Conservation (phyloP, 169 alveolate species). For the Plasmodium coatneyi region DNA sequence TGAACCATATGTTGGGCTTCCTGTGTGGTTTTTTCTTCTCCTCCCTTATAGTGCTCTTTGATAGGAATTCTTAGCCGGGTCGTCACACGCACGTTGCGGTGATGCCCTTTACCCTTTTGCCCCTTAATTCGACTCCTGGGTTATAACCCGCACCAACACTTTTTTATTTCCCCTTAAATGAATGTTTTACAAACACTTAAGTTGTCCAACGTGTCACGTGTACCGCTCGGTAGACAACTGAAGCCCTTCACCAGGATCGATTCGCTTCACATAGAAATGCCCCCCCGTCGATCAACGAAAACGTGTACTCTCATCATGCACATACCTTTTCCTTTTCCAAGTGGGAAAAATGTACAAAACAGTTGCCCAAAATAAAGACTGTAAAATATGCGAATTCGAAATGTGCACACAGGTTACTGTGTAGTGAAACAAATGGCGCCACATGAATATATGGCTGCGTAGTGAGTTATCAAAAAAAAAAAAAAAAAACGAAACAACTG, state of each 20-base stretch:
- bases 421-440: not conserved
- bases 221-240: not conserved
- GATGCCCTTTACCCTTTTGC: not conserved
- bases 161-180: not conserved
- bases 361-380: not conserved
- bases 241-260: not conserved
- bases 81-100: not conserved
- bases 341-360: not conserved
- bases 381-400: not conserved
- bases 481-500: not conserved
- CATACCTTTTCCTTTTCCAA: not conserved
- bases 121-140: not conserved
- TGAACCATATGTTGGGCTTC: slow-evolving; percentile 57
- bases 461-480: not conserved
- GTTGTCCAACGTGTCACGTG: not conserved
- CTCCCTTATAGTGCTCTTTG: slow-evolving; percentile 35
- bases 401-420: not conserved
- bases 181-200: not conserved
- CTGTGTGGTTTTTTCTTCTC: slow-evolving; percentile 57
- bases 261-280: not conserved
- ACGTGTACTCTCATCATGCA: not conserved
- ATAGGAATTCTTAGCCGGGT: not conserved
- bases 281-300: not conserved
- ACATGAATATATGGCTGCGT: not conserved
- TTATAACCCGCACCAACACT: not conserved